Evolutionary conservation across 2,329 filamentous ascomycete genomes (phyloP).

Genomic region (Penicillium sp.): DNA sequence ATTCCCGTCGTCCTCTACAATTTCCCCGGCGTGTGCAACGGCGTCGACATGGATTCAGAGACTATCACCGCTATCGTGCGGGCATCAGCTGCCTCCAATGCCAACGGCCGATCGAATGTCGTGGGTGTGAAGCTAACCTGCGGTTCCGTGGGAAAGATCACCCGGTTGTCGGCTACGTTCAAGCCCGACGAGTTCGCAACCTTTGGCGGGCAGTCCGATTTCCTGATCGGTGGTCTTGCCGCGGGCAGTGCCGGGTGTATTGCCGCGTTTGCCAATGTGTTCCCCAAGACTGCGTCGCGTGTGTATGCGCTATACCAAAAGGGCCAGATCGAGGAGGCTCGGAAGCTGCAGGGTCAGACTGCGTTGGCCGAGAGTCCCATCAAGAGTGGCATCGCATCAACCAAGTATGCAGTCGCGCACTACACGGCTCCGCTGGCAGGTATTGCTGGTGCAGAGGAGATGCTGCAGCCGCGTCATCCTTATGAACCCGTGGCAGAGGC

Average conservation of each 20-base stretch:
- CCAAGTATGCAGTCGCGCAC: slow-evolving; percentile 69
- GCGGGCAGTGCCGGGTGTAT: slow-evolving; percentile 60
- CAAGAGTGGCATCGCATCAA: slow-evolving; percentile 68
- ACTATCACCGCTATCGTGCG: slow-evolving; percentile 59
- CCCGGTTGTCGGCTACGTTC: slow-evolving; percentile 57
- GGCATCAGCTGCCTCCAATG: slow-evolving; percentile 37
- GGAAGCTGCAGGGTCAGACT: slow-evolving; percentile 63
- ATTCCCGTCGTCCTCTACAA: slow-evolving; percentile 68
- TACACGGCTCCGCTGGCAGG: slow-evolving; percentile 63
- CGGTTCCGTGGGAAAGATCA: slow-evolving; percentile 62
- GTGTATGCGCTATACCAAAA: slow-evolving; percentile 65
- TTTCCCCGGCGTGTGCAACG: slow-evolving; percentile 69
- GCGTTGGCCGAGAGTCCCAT: slow-evolving; percentile 68
- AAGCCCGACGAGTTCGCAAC: slow-evolving; percentile 63
- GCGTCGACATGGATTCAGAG: slow-evolving; percentile 68
- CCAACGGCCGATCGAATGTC: slow-evolving; percentile 50
- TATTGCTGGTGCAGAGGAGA: slow-evolving; percentile 40
- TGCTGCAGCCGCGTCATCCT: background rate
- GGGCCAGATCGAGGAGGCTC: slow-evolving; percentile 62
- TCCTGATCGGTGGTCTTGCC: slow-evolving; percentile 60
- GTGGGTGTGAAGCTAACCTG: slow-evolving; percentile 69
- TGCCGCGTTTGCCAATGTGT: slow-evolving; percentile 61
- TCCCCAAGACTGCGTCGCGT: slow-evolving; percentile 58
- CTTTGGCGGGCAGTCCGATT: slow-evolving; percentile 74
- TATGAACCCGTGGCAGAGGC: slow-evolving; percentile 42